A percentile compares a stretch with the other conserved stretches of the same genome.
Evolutionary conservation across 2,329 filamentous ascomycete genomes (phyloP).

Genomic region (Diplodia sapinea): DNA sequence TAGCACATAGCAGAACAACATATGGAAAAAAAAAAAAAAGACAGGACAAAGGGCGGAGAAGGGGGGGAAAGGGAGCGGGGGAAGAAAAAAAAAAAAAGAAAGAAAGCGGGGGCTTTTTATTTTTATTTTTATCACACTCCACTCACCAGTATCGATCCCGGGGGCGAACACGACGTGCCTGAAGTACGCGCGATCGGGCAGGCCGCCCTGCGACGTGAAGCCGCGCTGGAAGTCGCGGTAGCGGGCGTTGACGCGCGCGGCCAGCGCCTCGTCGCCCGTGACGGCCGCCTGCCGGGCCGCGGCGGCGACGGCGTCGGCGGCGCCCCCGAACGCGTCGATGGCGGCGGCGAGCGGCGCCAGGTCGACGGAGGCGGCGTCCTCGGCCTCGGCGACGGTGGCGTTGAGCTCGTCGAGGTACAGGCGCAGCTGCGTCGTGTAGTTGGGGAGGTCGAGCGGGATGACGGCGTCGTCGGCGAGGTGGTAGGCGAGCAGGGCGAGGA

Average conservation of each 20-base stretch:
- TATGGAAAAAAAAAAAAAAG: background rate
- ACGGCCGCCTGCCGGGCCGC: constrained; percentile 38
- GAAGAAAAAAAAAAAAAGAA: too few species aligned
- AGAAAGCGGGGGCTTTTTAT: too few species aligned
- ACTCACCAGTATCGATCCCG: constrained; percentile 46
- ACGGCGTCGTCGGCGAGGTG: constrained; percentile 49
- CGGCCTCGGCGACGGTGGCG: constrained; percentile 36
- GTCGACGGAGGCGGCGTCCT: constrained; percentile 42
- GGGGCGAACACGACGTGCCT: constrained; percentile 56
- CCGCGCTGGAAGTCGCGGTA: constrained; percentile 54
- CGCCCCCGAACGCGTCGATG: constrained; percentile 46
- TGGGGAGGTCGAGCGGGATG: constrained; percentile 48
- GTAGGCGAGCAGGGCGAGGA: constrained; percentile 51
- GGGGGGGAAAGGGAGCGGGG: too few species aligned
- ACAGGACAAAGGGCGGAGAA: too few species aligned
- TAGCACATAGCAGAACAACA: background rate
- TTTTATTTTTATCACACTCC: too few species aligned
- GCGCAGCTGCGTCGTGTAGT: constrained; percentile 48
- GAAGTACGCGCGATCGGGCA: constrained; percentile 54
- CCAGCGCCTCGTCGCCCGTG: constrained; percentile 39
- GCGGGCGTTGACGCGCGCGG: constrained; percentile 52
- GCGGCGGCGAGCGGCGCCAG: constrained; percentile 42
- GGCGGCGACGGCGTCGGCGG: constrained; percentile 40
- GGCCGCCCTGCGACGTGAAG: constrained; percentile 54
- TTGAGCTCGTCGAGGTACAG: constrained; percentile 47